Evolutionary conservation across 2,329 filamentous ascomycete species (phyloP).

Genomic region (Trichoderma harzianum): DNA sequence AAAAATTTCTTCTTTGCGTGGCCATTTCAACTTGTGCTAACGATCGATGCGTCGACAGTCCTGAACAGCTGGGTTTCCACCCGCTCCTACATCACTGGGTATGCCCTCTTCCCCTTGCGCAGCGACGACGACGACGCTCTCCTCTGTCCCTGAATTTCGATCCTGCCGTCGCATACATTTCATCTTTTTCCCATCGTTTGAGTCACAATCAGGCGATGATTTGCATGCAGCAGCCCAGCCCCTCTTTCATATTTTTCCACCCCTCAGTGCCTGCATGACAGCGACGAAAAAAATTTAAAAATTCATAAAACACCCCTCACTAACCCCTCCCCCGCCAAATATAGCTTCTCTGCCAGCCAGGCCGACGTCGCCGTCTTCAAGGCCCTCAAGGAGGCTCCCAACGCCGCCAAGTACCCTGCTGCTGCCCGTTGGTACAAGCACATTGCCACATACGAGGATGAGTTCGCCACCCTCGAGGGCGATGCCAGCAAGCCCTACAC

Average conservation of each 20-base stretch:
- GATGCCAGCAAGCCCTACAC: constrained; percentile 87
- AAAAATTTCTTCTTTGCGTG: not conserved
- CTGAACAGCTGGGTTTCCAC: constrained; percentile 68
- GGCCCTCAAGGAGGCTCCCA: constrained; percentile 72
- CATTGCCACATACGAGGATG: constrained; percentile 86
- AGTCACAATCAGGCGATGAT: not conserved
- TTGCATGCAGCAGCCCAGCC: constrained; percentile 9
- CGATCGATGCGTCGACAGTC: constrained; percentile 39
- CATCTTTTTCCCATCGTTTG: not conserved
- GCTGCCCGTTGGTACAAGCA: constrained; percentile 99
- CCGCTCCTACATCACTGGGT: constrained; percentile 78
- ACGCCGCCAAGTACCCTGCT: constrained; percentile 84
- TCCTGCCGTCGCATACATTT: not conserved
- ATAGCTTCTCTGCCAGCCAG: constrained; percentile 69
- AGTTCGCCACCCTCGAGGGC: constrained; percentile 87
- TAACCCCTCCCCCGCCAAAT: constrained; percentile 14
- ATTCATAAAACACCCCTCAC: constrained; percentile 1
- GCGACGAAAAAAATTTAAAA: not conserved
- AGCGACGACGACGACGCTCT: not conserved
- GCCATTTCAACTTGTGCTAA: constrained; percentile 8
- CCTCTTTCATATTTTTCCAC: constrained; percentile 16
- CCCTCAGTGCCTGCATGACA: constrained; percentile 12
- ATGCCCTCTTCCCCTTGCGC: constrained; percentile 36
- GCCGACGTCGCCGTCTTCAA: constrained; percentile 97
- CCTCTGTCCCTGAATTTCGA: not conserved